Evolutionary conservation across 2,329 filamentous ascomycete genomes (phyloP).

Genomic region (Epichloe uncinata): DNA sequence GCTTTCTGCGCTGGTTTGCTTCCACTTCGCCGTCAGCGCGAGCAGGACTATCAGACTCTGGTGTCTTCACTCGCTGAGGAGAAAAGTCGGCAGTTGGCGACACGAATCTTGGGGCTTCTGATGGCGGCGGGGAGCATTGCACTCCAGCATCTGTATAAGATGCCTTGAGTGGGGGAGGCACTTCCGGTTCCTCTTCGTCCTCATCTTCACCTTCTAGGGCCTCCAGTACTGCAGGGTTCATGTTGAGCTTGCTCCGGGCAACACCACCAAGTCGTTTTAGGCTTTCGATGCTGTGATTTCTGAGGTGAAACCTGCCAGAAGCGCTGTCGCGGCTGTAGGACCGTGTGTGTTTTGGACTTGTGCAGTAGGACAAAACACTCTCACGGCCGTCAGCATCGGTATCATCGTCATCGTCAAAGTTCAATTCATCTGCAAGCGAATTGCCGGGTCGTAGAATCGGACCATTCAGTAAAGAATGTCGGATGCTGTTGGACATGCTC

Average conservation of each 20-base stretch:
- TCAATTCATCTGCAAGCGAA: constrained; percentile 82
- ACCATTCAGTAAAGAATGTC: constrained; percentile 56
- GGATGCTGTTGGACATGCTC: constrained; percentile 58
- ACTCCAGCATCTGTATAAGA: constrained; percentile 67
- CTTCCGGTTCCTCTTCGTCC: constrained; percentile 29
- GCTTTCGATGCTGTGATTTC: constrained; percentile 47
- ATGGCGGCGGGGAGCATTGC: constrained; percentile 74
- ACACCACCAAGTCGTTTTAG: constrained; percentile 41
- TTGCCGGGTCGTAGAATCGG: constrained; percentile 48
- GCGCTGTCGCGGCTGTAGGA: constrained; percentile 46
- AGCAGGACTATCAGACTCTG: constrained; percentile 29
- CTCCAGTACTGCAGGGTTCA: constrained; percentile 43
- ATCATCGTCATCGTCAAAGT: constrained; percentile 62
- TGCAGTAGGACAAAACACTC: constrained; percentile 39
- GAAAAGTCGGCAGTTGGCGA: constrained; percentile 27
- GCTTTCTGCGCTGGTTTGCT: constrained; percentile 61
- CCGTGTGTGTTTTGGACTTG: constrained; percentile 33
- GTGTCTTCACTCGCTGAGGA: constrained; percentile 22
- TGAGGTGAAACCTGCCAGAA: constrained; percentile 32
- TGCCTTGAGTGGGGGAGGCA: constrained; percentile 12
- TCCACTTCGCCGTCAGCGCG: constrained; percentile 47
- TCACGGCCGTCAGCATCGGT: constrained; percentile 60
- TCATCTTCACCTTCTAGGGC: constrained; percentile 42
- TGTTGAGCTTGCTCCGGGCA: constrained; percentile 36
- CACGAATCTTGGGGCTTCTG: constrained; percentile 31